These are phyloP conservation scores for Phylloporus sp. DNA, from an alignment of 768 basidiomycete species.

Conservation along the genomic window DNA sequence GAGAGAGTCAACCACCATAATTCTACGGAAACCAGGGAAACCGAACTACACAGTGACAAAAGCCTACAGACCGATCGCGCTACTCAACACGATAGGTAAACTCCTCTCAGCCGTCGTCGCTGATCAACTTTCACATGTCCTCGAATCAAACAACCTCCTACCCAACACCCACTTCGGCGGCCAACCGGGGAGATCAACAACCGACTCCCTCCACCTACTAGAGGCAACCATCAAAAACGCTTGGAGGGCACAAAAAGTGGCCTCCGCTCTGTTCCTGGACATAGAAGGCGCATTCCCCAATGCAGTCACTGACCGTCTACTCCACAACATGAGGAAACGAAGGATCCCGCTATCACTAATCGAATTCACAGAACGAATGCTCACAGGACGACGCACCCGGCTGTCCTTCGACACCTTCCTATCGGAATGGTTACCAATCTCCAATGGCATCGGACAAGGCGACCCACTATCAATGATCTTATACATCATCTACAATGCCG, in stretches of 20 bases:
- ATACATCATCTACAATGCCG: slow-evolving; percentile 32
- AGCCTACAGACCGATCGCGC: neutral
- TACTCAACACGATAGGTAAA: slow-evolving; percentile 3
- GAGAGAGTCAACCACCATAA: slow-evolving; percentile 22
- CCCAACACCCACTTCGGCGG: neutral
- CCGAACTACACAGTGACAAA: slow-evolving; percentile 24
- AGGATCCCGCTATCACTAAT: slow-evolving; percentile 1
- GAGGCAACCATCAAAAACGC: neutral
- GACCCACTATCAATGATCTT: slow-evolving; percentile 29
- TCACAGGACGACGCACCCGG: neutral
- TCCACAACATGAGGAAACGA: slow-evolving; percentile 4
- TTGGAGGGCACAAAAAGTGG: neutral
- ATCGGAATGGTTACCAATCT: slow-evolving; percentile 11
- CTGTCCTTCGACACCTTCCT: slow-evolving; percentile 21
- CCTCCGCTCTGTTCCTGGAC: neutral
- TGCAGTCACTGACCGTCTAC: neutral
- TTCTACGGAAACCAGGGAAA: slow-evolving; percentile 35
- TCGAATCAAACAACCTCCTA: neutral
- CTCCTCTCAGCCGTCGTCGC: neutral
- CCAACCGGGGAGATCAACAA: neutral
- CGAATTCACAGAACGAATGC: slow-evolving; percentile 3
- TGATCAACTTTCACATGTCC: neutral
- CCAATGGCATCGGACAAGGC: slow-evolving; percentile 32
- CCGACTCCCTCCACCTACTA: neutral
- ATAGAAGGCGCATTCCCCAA: slow-evolving; percentile 9